Percentiles rank a stretch among this genome's conserved stretches.
These are phyloP conservation scores for Thoreauomyces humboldtii DNA, from an alignment of 192 early-diverging fungal genomes.

Conservation along the genomic window DNA sequence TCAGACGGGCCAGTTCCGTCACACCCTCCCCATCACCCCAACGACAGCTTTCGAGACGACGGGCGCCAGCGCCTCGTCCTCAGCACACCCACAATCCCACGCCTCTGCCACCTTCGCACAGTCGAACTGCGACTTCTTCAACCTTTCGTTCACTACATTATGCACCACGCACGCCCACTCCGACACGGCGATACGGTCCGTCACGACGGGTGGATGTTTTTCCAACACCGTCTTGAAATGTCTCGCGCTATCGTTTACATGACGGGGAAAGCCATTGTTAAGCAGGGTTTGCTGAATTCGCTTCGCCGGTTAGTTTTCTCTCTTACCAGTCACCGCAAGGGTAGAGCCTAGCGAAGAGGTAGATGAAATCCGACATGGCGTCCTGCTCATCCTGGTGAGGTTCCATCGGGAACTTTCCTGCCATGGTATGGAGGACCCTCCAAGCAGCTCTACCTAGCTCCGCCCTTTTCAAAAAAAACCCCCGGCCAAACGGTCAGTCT, in stretches of 20 bases:
- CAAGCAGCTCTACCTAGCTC: slow-evolving; percentile 87
- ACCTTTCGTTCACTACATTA: slow-evolving; percentile 86
- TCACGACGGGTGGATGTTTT: slow-evolving; percentile 77
- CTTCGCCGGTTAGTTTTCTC: neutral
- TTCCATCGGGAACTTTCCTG: slow-evolving; percentile 75
- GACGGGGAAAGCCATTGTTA: neutral
- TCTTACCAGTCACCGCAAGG: slow-evolving; percentile 93
- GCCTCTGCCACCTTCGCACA: slow-evolving; percentile 71
- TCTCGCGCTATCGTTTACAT: slow-evolving; percentile 56
- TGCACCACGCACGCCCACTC: slow-evolving; percentile 89
- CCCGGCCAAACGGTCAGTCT: too few relatives aligned
- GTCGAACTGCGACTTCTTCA: slow-evolving; percentile 79
- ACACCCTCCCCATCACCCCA: too few relatives aligned
- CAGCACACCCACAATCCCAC: slow-evolving; percentile 83
- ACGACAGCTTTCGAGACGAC: too few relatives aligned
- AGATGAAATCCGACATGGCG: slow-evolving; percentile 77
- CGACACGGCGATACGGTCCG: slow-evolving; percentile 64
- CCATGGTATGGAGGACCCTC: slow-evolving; percentile 93
- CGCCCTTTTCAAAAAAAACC: slow-evolving; percentile 50
- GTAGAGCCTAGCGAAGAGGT: slow-evolving; percentile 80
- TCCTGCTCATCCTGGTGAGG: slow-evolving; percentile 74
- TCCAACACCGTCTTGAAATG: slow-evolving; percentile 81
- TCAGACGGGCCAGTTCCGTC: too few relatives aligned
- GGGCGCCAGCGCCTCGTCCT: slow-evolving; percentile 19
- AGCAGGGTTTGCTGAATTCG: neutral